A percentile compares a stretch with the other conserved stretches of the same genome.
Conservation (phyloP, 192 early-diverging fungal species). For the Entomortierella lignicola region DNA sequence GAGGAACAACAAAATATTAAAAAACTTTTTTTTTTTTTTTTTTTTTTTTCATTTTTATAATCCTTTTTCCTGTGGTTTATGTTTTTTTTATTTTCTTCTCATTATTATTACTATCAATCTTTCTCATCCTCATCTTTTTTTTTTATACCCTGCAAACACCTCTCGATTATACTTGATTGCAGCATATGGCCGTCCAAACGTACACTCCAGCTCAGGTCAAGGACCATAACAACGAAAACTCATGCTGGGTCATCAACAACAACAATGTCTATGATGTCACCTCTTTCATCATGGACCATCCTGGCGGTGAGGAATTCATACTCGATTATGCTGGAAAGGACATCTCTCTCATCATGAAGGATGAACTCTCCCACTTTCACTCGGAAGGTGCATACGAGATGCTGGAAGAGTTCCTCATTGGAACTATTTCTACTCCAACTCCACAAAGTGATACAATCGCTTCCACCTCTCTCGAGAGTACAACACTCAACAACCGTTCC, state of each 20-base stretch:
- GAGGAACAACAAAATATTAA: too few species aligned
- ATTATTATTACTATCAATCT: too few species aligned
- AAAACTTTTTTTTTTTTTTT: too few species aligned
- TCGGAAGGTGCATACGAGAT: conserved; percentile 88
- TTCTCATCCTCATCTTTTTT: too few species aligned
- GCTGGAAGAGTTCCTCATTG: conserved; percentile 86
- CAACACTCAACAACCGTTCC: too few species aligned
- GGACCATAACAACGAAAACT: conserved; percentile 74
- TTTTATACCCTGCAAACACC: too few species aligned
- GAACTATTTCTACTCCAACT: conserved; percentile 32
- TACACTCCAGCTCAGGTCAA: neutral
- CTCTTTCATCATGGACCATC: conserved; percentile 89
- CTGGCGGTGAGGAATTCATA: conserved; percentile 91
- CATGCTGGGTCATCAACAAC: conserved; percentile 85
- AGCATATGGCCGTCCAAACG: conserved; percentile 1
- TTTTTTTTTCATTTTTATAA: too few species aligned
- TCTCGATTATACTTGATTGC: too few species aligned
- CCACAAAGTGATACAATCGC: too few species aligned
- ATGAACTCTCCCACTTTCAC: conserved; percentile 82
- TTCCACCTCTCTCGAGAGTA: too few species aligned
- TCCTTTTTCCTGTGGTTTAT: too few species aligned
- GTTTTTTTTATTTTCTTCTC: too few species aligned
- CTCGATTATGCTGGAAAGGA: conserved; percentile 90
- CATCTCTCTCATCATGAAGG: conserved; percentile 83
- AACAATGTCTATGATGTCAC: conserved; percentile 92